A percentile compares a stretch with the other conserved stretches of the same genome.
Conservation (phyloP, 768 basidiomycete species). For the Amanita subjunquillea region DNA sequence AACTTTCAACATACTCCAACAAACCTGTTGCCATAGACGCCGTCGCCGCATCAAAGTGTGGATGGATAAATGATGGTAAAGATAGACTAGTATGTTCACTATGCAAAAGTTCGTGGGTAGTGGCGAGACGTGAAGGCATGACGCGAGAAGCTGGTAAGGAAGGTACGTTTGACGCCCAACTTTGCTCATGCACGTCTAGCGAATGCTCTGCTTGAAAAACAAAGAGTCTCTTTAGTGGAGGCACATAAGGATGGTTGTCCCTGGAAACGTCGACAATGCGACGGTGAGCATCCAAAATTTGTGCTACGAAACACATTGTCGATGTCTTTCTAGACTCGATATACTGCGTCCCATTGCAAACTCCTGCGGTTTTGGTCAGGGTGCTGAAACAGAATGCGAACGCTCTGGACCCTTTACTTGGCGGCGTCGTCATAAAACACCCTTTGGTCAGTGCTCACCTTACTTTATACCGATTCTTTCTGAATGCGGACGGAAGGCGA, state of each 20-base stretch:
- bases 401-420: conserved; percentile 39
- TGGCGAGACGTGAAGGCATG: conserved; percentile 63
- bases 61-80: conserved; percentile 79
- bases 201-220: conserved; percentile 64
- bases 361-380: conserved; percentile 51
- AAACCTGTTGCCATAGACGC: conserved; percentile 68
- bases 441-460: conserved; percentile 47
- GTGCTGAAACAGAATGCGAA: conserved; percentile 49
- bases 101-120: conserved; percentile 66
- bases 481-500: conserved; percentile 30
- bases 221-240: conserved; percentile 51
- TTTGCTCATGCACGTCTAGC: conserved; percentile 29
- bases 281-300: conserved; percentile 35
- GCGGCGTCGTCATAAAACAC: conserved; percentile 53
- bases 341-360: conserved; percentile 64
- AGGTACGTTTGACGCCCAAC: conserved; percentile 16
- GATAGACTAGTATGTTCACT: conserved; percentile 68
- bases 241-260: conserved; percentile 78
- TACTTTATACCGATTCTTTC: conserved; percentile 1
- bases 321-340: conserved; percentile 37
- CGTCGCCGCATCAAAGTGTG: conserved; percentile 72
- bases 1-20: conserved; percentile 69
- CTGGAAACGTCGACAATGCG: conserved; percentile 75
- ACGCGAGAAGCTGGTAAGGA: conserved; percentile 64
- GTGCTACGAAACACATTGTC: neutral